Conservation (phyloP, 352 stramenopile genomes). For the Phytophthora melonis region DNA sequence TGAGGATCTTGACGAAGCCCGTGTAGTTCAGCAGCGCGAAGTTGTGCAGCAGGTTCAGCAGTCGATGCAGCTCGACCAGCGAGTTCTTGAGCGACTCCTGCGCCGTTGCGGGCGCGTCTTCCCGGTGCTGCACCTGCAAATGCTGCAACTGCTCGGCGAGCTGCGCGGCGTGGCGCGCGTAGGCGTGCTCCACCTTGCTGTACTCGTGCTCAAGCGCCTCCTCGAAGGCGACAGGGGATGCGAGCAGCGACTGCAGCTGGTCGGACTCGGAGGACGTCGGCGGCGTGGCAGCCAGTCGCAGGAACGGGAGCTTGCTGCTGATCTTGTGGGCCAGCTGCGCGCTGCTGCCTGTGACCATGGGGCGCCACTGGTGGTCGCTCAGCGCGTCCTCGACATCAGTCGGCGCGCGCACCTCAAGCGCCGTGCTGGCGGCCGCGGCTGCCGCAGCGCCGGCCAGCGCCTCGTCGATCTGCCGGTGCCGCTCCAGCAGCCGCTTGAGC, state of each 20-base stretch:
- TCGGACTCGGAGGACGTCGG: slow-evolving; percentile 29
- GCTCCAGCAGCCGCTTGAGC: slow-evolving; percentile 87
- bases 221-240: slow-evolving; percentile 70
- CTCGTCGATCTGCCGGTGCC: slow-evolving; percentile 55
- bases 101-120: slow-evolving; percentile 60
- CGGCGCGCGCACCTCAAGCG: slow-evolving; percentile 20
- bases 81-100: slow-evolving; percentile 94
- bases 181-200: slow-evolving; percentile 94
- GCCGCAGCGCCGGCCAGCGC: slow-evolving; percentile 31
- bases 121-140: slow-evolving; percentile 76
- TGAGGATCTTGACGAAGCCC: slow-evolving; percentile 98
- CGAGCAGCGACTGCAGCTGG: slow-evolving; percentile 47
- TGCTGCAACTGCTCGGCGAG: slow-evolving; percentile 87
- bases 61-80: slow-evolving; percentile 94
- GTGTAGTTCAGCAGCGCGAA: slow-evolving; percentile 99
- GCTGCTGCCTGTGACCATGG: slow-evolving; percentile 37
- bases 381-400: slow-evolving; percentile 37
- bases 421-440: slow-evolving; percentile 11
- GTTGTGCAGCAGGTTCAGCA: slow-evolving; percentile 95
- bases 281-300: slow-evolving; percentile 28
- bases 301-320: slow-evolving; percentile 36
- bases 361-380: slow-evolving; percentile 39
- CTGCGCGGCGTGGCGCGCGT: slow-evolving; percentile 85
- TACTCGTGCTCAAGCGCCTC: slow-evolving; percentile 84
- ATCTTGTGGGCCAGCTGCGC: slow-evolving; percentile 26